Percentiles rank a stretch among this genome's conserved stretches.
Evolutionary conservation across 2,329 filamentous ascomycete genomes (phyloP).

Genomic region (Ophiostoma himal-ulmi): DNA sequence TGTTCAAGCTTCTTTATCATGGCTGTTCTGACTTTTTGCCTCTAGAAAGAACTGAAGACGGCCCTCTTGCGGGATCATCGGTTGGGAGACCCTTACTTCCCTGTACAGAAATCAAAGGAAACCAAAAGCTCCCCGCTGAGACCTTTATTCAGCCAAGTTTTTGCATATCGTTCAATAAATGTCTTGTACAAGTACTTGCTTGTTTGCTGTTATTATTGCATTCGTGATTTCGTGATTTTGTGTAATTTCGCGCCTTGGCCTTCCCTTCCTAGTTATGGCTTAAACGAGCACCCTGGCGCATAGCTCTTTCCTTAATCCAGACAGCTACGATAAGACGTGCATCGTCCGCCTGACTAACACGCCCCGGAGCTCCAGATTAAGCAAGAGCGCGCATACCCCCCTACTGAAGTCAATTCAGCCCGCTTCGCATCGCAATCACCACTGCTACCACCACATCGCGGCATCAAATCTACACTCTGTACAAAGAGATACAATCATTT

Average conservation of each 20-base stretch:
- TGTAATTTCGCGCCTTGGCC: conserved; percentile 7
- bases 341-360: neutral
- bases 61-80: neutral
- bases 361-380: neutral
- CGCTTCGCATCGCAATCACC: neutral
- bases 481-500: neutral
- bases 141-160: no score
- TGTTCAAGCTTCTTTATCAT: neutral
- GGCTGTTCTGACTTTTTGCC: neutral
- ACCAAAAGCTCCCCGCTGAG: no score
- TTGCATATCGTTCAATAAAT: no score
- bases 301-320: conserved; percentile 13
- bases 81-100: neutral
- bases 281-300: conserved; percentile 6
- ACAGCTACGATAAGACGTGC: conserved; percentile 15
- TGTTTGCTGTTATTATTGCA: neutral
- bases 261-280: conserved; percentile 8
- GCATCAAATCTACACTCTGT: neutral
- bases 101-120: neutral
- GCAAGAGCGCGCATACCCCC: neutral
- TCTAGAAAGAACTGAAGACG: neutral
- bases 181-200: no score
- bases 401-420: neutral
- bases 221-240: neutral
- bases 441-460: neutral